Evolutionary conservation across 208 protist genomes (phyloP).

Genomic region (Porcisia hertigi): DNA sequence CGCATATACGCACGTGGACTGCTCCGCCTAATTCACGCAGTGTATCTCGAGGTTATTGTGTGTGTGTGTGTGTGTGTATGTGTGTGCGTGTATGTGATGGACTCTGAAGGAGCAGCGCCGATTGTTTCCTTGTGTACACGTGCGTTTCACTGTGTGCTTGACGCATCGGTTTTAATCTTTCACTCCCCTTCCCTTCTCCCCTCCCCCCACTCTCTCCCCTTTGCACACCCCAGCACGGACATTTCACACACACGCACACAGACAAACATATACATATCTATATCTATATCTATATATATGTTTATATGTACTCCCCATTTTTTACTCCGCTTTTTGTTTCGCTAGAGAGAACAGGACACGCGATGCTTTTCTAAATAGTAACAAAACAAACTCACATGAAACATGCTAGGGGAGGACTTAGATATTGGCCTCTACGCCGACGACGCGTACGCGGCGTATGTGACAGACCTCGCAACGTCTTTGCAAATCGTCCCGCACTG

Average conservation of each 20-base stretch:
- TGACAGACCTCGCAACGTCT: slow-evolving; percentile 22
- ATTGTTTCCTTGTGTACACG: not conserved
- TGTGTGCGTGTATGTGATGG: not conserved
- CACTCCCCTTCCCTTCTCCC: too few relatives aligned
- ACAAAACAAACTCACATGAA: not conserved
- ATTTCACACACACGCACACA: too few relatives aligned
- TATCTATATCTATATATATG: too few relatives aligned
- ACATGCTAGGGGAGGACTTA: slow-evolving; percentile 31
- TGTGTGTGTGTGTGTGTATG: too few relatives aligned
- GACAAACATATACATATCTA: too few relatives aligned
- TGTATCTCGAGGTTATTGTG: not conserved
- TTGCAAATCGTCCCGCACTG: slow-evolving; percentile 32
- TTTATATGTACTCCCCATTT: not conserved
- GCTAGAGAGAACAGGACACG: not conserved
- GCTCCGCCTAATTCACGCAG: not conserved
- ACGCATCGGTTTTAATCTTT: not conserved
- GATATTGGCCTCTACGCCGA: slow-evolving; percentile 48
- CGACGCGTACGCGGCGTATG: slow-evolving; percentile 46
- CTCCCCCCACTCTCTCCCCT: too few relatives aligned
- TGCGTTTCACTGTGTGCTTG: not conserved
- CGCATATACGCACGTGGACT: not conserved
- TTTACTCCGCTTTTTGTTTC: not conserved
- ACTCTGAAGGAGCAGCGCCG: not conserved
- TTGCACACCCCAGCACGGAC: not conserved
- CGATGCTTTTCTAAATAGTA: not conserved